Evolutionary conservation across 2,329 filamentous ascomycete species (phyloP), one percentile per base, ranked within the genome.

Genomic region (Alternaria postmessia): DNA sequence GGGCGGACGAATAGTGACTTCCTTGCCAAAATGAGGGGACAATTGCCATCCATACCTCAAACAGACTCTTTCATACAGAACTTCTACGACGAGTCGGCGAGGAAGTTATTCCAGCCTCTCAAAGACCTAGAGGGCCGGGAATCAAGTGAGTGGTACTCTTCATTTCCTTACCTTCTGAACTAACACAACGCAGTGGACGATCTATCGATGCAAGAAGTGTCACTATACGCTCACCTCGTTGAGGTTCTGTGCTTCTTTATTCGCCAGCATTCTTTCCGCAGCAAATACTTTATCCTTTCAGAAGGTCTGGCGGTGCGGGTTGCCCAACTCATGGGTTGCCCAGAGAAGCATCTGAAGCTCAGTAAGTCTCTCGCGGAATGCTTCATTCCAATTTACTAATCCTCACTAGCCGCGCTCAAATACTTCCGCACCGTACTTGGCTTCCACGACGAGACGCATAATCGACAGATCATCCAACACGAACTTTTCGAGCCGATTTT

Each of bases 221-320:
- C 92, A n/a, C 86, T 98, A 64, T 96, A 94, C 78, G 90, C 89
- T 20, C 95, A 97, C 76, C 83, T 99, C 51, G 91, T 97, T 55
- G 95, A 99, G 75, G 92, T 97, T 28, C 85, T 98, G 51, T 94
- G 91, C 75, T 98, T 96, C 81, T 97, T 97, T 77, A 89, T 97
- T 65, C 89, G 94, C 41, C 92, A 96, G 73, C 94, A 98, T 79
- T 87, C 91, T 41, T 89, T 92, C 71, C 89, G 93, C 69, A 94
- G 91, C 81, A 95, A 96, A 78, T 91, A 89, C 72, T 97, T 97
- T 74, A 90, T 98, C 26, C 83, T 96, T 63, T 87, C 87, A 11
- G 88, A 97, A 78, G 89, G 91, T 58, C 84, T 98, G 44, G 88
- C 91, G 7, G 86, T 89, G 62, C 88, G 94, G 41, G 89, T 97